Base-by-base conservation (phyloP, 2,329 filamentous ascomycete genomes). In the Chrysosporium queenslandicum region DNA sequence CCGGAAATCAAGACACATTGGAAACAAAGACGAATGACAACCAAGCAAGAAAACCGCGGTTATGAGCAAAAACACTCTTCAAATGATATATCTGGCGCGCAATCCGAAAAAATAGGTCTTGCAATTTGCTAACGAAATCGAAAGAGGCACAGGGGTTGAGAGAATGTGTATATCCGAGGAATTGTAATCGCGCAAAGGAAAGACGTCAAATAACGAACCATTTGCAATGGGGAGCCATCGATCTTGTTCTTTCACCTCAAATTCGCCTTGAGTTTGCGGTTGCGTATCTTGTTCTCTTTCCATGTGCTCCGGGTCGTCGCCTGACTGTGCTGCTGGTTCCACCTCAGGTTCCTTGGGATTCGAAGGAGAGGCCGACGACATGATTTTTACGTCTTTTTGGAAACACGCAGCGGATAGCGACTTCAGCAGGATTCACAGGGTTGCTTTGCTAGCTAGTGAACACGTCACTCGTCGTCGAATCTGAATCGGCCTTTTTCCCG, bases 151-250 rank as follows among this genome's bases (percentile, higher is more conserved):
- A 29, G 14, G 42, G 20, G 14, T 21, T 27, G 21, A 23, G 45
- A 36, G 14, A 21, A 51, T 51, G 49, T 32, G 39, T 27, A 30
- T 45, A 43, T 39, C 49, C 49, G 49, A 51, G 36, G 30, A 45
- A 45, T 27, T 45, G 49, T 18, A 51, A 29, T 27, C 20, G 49
- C 49, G 30, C 54, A 50, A 59, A 54, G 48, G 49, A 50, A 55
- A 62, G 49, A 56, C 25, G n/a, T 37, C 39, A 42, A n/a, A 36
- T 60, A 73, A 92, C 92, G 81, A 81, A 98, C 92, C 92, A 89
- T 98, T 98, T 76, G 92, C 92, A 81, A 98, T 98, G 70, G 92
- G 92, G 71, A 98, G 81, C 92, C 92, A 98, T 79, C 92, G 80
- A 75, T 98, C 92, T 75, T 98, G 92, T 75, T 98, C 92, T 79